Percentiles rank a stretch among this genome's conserved stretches.
Conservation (phyloP, 73 alveolate species). For the Uronychia setigera region DNA sequence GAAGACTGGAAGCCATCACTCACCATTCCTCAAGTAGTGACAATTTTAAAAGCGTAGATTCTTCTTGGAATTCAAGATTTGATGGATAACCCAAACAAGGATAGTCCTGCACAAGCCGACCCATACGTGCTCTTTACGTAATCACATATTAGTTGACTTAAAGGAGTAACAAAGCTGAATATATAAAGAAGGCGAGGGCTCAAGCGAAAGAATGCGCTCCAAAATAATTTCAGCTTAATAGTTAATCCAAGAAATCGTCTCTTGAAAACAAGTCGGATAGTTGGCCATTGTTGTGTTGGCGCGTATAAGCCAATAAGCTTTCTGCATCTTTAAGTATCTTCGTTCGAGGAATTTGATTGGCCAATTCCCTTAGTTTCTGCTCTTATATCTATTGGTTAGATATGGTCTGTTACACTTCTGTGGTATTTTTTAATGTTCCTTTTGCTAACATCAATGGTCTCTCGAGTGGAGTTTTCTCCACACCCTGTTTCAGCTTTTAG, state of each 20-base stretch:
- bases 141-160: not conserved
- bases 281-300: too few relatives aligned
- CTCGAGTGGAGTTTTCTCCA: not conserved
- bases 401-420: not conserved
- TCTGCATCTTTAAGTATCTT: not conserved
- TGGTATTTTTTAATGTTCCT: not conserved
- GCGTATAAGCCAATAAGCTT: not conserved
- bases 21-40: conserved; percentile 56
- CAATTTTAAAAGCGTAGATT: conserved; percentile 63
- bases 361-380: not conserved
- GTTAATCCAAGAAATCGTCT: not conserved
- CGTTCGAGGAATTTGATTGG: not conserved
- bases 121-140: conserved; percentile 77
- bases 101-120: conserved; percentile 95
- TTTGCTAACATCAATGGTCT: not conserved
- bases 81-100: conserved; percentile 89
- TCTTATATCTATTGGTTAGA: not conserved
- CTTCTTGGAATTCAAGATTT: conserved; percentile 91
- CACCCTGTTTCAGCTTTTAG: not conserved
- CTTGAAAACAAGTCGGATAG: too few relatives aligned
- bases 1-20: conserved; percentile 82
- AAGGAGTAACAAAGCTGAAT: conserved; percentile 3
- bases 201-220: not conserved
- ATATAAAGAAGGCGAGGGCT: conserved; percentile 1
- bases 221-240: not conserved